Conservation (phyloP, 352 stramenopile genomes). For the Phytophthora megakarya region DNA sequence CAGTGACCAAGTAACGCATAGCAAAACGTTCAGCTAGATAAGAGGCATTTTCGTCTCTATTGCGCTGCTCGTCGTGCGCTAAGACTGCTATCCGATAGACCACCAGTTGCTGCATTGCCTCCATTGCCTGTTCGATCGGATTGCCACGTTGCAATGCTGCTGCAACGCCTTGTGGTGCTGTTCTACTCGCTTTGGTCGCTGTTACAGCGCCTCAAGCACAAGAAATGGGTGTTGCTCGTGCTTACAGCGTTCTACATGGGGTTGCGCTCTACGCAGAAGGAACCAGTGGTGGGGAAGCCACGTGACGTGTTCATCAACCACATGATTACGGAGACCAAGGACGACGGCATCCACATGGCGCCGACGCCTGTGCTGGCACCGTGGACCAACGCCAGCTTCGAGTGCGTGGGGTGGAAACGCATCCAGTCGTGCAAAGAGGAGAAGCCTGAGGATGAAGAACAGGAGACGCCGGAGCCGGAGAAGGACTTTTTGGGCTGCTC, state of each 20-base stretch:
- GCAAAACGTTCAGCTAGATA: slow-evolving; percentile 26
- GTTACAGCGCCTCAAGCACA: slow-evolving; percentile 68
- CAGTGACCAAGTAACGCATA: slow-evolving; percentile 21
- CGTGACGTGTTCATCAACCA: slow-evolving; percentile 78
- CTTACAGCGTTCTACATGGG: slow-evolving; percentile 56
- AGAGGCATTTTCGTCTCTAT: slow-evolving; percentile 10
- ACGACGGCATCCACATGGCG: slow-evolving; percentile 63
- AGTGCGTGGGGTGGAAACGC: slow-evolving; percentile 87
- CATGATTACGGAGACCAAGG: slow-evolving; percentile 68
- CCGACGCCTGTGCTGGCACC: slow-evolving; percentile 57
- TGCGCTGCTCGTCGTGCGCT: background rate
- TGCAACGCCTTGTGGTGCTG: slow-evolving; percentile 74
- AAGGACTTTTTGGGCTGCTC: slow-evolving; percentile 78
- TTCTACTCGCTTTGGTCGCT: slow-evolving; percentile 66
- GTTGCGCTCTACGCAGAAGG: slow-evolving; percentile 57
- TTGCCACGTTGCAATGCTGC: slow-evolving; percentile 44
- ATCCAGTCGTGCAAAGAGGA: slow-evolving; percentile 72
- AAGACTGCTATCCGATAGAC: background rate
- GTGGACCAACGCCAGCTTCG: slow-evolving; percentile 81
- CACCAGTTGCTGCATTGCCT: slow-evolving; percentile 11
- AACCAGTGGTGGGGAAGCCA: slow-evolving; percentile 60
- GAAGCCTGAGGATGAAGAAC: slow-evolving; percentile 44
- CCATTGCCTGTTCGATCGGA: background rate
- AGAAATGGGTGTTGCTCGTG: slow-evolving; percentile 69
- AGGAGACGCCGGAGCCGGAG: slow-evolving; percentile 53